Conservation (phyloP, 495 filamentous ascomycete species). For the Penicillium flavigenum region DNA sequence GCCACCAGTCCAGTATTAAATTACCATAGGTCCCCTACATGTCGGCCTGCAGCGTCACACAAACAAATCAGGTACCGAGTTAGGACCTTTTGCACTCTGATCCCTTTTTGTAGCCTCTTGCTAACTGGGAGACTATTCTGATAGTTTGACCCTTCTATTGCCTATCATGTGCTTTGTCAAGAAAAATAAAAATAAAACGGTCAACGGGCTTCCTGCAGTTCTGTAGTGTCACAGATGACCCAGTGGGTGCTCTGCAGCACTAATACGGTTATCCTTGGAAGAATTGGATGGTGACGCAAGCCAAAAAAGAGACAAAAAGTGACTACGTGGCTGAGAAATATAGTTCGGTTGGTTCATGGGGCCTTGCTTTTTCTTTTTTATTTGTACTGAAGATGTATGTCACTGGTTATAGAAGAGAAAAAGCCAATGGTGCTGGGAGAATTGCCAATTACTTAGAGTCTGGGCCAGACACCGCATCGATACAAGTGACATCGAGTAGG, state of each 20-base stretch:
- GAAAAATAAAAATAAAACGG: constrained; percentile 3
- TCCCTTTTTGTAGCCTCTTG: background rate
- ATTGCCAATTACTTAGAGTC: background rate
- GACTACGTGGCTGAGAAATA: background rate
- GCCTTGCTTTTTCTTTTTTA: background rate
- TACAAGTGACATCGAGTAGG: background rate
- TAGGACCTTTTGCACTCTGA: constrained; percentile 5
- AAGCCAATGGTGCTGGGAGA: background rate
- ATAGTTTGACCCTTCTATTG: background rate
- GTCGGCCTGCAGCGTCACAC: constrained; percentile 20
- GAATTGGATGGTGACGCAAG: constrained; percentile 9
- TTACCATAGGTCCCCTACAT: constrained; percentile 15
- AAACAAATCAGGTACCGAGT: constrained; percentile 30
- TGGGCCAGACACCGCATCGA: constrained; percentile 6
- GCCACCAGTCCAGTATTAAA: constrained; percentile 19
- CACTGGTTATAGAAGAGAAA: background rate
- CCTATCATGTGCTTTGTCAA: constrained; percentile 9
- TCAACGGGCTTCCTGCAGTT: constrained; percentile 14
- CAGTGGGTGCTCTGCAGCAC: constrained; percentile 3
- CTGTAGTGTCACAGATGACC: constrained; percentile 4
- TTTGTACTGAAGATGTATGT: background rate
- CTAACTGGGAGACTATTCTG: background rate
- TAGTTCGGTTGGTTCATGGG: background rate
- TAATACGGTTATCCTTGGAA: constrained; percentile 12
- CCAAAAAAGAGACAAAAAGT: background rate